Evolutionary conservation across 2,329 filamentous ascomycete species (phyloP).

Genomic region (Magnaporthiopsis rhizophila): DNA sequence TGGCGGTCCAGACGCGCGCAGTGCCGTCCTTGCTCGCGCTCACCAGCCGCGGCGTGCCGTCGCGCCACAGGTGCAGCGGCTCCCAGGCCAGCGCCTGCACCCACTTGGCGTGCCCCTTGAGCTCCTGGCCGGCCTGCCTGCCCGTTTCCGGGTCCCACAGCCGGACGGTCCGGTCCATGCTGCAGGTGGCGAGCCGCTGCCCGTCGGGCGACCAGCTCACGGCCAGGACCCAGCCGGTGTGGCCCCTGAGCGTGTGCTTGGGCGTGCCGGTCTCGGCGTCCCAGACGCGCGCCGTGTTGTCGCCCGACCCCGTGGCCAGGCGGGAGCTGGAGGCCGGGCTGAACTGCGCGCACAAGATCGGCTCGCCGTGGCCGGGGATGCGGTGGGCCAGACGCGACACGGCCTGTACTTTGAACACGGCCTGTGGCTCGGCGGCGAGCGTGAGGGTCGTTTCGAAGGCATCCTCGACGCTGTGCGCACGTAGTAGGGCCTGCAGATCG

Average conservation of each 20-base stretch:
- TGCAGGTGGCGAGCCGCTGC: slow-evolving; percentile 73
- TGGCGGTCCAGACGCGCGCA: slow-evolving; percentile 77
- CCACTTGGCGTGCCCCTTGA: slow-evolving; percentile 86
- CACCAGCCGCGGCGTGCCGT: slow-evolving; percentile 69
- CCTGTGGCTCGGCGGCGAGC: slow-evolving; percentile 66
- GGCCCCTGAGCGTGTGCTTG: slow-evolving; percentile 75
- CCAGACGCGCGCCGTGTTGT: slow-evolving; percentile 88
- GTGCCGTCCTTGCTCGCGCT: slow-evolving; percentile 87
- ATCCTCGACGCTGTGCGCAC: slow-evolving; percentile 47
- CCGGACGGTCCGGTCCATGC: slow-evolving; percentile 87
- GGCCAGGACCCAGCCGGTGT: slow-evolving; percentile 82
- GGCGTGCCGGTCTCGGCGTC: slow-evolving; percentile 92
- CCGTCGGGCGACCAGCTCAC: slow-evolving; percentile 85
- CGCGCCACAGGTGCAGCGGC: slow-evolving; percentile 75
- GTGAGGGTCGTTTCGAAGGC: slow-evolving; percentile 45
- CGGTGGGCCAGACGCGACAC: slow-evolving; percentile 83
- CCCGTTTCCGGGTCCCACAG: slow-evolving; percentile 84
- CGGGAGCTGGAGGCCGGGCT: slow-evolving; percentile 69
- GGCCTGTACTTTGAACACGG: slow-evolving; percentile 86
- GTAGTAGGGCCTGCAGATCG: slow-evolving; percentile 46
- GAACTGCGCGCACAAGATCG: slow-evolving; percentile 81
- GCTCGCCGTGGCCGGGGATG: slow-evolving; percentile 85
- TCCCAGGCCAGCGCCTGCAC: slow-evolving; percentile 87
- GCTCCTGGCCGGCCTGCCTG: slow-evolving; percentile 57
- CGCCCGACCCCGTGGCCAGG: slow-evolving; percentile 75